These are phyloP conservation scores for Eucalyptus regnans DNA, from an alignment of 345 rosid genomes.

Conservation along the genomic window DNA sequence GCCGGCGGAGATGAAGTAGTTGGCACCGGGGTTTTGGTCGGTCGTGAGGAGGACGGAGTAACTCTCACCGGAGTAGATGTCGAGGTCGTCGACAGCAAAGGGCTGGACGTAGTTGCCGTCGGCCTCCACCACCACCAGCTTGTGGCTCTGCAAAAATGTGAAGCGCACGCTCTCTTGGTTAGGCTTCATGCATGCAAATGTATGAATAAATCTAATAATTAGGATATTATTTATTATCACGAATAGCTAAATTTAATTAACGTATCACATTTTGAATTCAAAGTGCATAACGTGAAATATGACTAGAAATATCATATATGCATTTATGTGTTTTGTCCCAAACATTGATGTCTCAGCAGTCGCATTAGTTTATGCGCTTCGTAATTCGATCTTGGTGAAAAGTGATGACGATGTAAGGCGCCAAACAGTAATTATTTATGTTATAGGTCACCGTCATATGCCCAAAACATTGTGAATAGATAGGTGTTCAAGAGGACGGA, in stretches of 20 bases:
- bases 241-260: background rate
- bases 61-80: conserved; percentile 75
- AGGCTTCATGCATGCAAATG: background rate
- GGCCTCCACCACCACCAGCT: conserved; percentile 69
- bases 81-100: conserved; percentile 38
- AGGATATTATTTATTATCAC: background rate
- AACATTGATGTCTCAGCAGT: background rate
- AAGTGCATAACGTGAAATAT: background rate
- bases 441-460: background rate
- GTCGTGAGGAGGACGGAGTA: conserved; percentile 67
- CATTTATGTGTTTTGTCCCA: background rate
- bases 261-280: background rate
- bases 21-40: conserved; percentile 25
- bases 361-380: background rate
- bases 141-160: conserved; percentile 40
- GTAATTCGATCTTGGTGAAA: background rate
- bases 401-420: background rate
- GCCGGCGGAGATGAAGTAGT: conserved; percentile 53
- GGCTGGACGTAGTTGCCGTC: conserved; percentile 81
- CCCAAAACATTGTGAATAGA: background rate
- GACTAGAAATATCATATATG: background rate
- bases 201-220: background rate
- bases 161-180: background rate
- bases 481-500: background rate
- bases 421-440: background rate